A percentile compares a stretch with the other conserved stretches of the same genome.
phyloP scores from a whole-genome alignment of 768 basidiomycete species.

The Punctularia strigosozonata region DNA sequence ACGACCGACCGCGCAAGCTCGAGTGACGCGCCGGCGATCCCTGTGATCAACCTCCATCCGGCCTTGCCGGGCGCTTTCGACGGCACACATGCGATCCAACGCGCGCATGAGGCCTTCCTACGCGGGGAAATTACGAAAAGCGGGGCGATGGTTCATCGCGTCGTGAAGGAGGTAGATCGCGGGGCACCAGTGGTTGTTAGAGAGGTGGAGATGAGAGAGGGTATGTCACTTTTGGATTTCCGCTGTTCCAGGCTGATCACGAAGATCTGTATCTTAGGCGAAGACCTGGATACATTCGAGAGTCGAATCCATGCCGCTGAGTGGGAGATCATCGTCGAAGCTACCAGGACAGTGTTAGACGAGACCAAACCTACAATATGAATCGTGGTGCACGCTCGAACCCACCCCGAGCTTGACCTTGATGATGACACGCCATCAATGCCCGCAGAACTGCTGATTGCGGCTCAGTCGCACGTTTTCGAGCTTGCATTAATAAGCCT shows the following conservation, averaged over 20 bases:
- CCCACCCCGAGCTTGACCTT: no score
- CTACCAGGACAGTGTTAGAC: conserved; percentile 58
- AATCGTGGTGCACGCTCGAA: no score
- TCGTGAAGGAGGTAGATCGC: conserved; percentile 86
- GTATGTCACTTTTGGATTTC: no score
- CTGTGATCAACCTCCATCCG: conserved; percentile 94
- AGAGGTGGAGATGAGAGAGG: conserved; percentile 37
- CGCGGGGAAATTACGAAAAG: conserved; percentile 66
- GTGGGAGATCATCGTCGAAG: conserved; percentile 87
- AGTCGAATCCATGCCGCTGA: conserved; percentile 71
- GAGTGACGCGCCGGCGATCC: conserved; percentile 30
- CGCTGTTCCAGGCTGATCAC: no score
- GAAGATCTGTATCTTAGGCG: no score
- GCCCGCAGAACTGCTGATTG: no score
- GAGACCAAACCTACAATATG: conserved; percentile 33
- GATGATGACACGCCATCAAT: no score
- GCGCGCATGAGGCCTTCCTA: conserved; percentile 84
- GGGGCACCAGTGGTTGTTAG: conserved; percentile 80
- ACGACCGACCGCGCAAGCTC: conserved; percentile 23
- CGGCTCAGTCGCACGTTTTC: no score
- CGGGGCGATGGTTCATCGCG: conserved; percentile 90
- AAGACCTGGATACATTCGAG: conserved; percentile 63
- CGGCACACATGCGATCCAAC: conserved; percentile 81
- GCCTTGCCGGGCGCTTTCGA: conserved; percentile 95
- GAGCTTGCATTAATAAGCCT: no score